Base-by-base conservation (phyloP, 1,284 basidiomycete species). In the Inonotus hispidus region DNA sequence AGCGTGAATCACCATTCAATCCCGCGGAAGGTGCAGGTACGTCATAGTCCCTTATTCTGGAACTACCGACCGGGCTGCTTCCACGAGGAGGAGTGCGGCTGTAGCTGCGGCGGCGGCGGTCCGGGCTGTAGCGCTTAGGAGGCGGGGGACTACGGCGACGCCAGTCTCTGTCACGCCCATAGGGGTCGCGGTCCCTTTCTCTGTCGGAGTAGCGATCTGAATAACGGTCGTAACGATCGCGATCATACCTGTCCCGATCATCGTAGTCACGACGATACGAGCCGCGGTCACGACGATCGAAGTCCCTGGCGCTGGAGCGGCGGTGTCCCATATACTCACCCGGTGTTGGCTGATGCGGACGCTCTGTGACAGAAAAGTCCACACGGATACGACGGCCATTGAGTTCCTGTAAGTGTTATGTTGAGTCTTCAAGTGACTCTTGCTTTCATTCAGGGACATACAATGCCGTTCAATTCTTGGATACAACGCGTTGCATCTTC, bases 271-370 rank as follows among this genome's bases (percentile, higher is more conserved):
- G 78, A 72, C 68, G 79, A 50, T 62, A 63, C 1, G 63, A 63
- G 37, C 57, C 56, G 45, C 60, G 45, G 25, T 59, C 50, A 45
- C 59, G 55, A 53, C 62, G 67, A 62, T 79, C 76, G 52, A 71
- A 67, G 62, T 79, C 73, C 0, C 75, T 74, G 54, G 85, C 80
- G 59, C 73, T 53, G 63, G 83, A 79, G 49, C 91, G 87, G 67
- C 90, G 87, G 68, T 92, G 90, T 16, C 95, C 94, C 89, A 95
- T 95, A 77, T 99, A 99, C 76, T 98, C 92, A 65, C 96, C 96
- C 3, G 97, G 96, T 14, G 96, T 99, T 10, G 97, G 93, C 14
- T 92, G 88, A 75, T 99, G 96, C 27, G 96, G 90, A 59, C 92
- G 86, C 65, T 90, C 85, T 3, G 97, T 99, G 46, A 96, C 91